A percentile compares a stretch with the other conserved stretches of the same genome.
Conservation (phyloP, 2,329 filamentous ascomycete species). For the Bertia moriformis region DNA sequence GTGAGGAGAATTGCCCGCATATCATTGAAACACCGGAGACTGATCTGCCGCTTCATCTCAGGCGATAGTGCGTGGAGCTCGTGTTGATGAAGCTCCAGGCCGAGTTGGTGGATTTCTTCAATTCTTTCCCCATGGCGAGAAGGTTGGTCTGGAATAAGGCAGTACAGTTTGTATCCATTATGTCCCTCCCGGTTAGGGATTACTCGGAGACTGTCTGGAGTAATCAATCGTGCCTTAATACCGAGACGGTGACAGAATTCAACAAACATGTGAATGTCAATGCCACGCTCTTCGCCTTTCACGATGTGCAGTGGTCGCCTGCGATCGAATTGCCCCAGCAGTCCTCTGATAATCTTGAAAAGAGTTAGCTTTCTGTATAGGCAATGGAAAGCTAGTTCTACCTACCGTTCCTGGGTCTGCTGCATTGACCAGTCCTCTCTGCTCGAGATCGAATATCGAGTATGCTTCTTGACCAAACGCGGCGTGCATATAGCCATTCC, state of each 20-base stretch:
- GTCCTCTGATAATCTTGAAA: conserved; percentile 2
- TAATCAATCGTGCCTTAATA: conserved; percentile 1
- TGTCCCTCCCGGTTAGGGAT: conserved; percentile 3
- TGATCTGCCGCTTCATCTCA: conserved; percentile 10
- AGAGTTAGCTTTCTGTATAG: no score
- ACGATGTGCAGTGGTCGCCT: conserved; percentile 2
- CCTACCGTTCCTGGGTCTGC: conserved; percentile 4
- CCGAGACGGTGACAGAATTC: conserved; percentile 1
- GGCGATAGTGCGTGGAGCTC: conserved; percentile 9
- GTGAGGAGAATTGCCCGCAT: conserved; percentile 13
- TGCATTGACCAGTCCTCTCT: conserved; percentile 1
- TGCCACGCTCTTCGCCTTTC: conserved; percentile 2
- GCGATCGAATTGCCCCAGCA: conserved; percentile 1
- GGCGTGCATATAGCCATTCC: conserved; percentile 4
- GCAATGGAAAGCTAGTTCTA: no score
- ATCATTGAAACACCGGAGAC: conserved; percentile 14
- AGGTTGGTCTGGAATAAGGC: neutral
- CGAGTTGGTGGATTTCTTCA: conserved; percentile 12
- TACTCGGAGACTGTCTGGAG: conserved; percentile 2
- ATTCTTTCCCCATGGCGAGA: conserved; percentile 5
- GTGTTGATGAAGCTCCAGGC: conserved; percentile 13
- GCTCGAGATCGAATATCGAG: conserved; percentile 1
- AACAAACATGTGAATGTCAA: conserved; percentile 3
- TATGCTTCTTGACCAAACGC: conserved; percentile 2
- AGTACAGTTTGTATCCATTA: conserved; percentile 1